phyloP scores from a whole-genome alignment of 495 filamentous ascomycete genomes.

The Astrothelium macrocarpum region DNA sequence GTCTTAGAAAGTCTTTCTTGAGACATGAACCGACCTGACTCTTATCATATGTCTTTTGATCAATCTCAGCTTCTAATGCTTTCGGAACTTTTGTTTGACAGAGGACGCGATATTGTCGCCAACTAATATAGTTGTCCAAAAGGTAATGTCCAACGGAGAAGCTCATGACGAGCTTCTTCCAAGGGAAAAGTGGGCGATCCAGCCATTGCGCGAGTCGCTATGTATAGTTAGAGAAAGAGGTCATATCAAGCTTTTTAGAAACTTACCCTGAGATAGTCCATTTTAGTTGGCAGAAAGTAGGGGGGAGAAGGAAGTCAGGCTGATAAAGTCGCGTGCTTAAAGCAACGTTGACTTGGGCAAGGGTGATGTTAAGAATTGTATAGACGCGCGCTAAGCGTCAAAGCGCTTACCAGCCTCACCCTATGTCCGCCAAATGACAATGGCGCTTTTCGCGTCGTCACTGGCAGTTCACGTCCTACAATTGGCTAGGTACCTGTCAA shows the following conservation, averaged over 20 bases:
- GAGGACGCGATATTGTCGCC: constrained; percentile 80
- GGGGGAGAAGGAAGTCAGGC: neutral
- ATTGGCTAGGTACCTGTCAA: too few species aligned
- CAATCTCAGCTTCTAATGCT: constrained; percentile 75
- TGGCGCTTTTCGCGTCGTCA: too few species aligned
- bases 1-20: constrained; percentile 4
- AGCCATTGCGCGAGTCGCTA: constrained; percentile 32
- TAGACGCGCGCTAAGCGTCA: neutral
- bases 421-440: neutral
- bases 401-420: neutral
- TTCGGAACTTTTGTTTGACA: constrained; percentile 69
- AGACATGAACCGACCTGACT: constrained; percentile 53
- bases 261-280: constrained; percentile 1
- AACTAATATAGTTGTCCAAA: constrained; percentile 74
- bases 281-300: neutral
- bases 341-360: neutral
- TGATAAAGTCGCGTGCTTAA: neutral
- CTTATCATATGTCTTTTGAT: constrained; percentile 86
- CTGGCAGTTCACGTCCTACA: neutral
- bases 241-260: neutral
- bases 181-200: constrained; percentile 87
- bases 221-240: neutral
- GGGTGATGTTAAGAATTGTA: neutral
- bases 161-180: constrained; percentile 90
- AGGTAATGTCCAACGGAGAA: constrained; percentile 84